Evolutionary conservation across 2,329 filamentous ascomycete genomes (phyloP).

Genomic region (Aschersonia sp.): DNA sequence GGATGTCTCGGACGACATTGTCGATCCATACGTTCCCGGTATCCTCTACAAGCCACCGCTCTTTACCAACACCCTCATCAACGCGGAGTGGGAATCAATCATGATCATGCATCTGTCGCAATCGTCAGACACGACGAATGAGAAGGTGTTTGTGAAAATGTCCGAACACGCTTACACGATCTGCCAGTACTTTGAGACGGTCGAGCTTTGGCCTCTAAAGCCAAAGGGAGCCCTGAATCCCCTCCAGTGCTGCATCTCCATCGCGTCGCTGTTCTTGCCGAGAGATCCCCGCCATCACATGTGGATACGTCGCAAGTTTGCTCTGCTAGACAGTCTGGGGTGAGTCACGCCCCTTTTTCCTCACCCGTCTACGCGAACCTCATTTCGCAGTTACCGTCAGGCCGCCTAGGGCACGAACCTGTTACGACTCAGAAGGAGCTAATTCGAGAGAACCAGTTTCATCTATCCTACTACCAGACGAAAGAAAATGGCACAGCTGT

Average conservation of each 20-base stretch:
- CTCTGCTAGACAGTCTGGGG: constrained; percentile 64
- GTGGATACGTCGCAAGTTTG: constrained; percentile 72
- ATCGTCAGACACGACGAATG: constrained; percentile 40
- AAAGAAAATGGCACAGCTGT: constrained; percentile 59
- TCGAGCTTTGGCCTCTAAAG: constrained; percentile 56
- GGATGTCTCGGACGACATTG: constrained; percentile 47
- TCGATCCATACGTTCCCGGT: constrained; percentile 57
- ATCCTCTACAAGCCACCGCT: constrained; percentile 56
- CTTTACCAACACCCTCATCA: constrained; percentile 60
- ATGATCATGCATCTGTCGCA: constrained; percentile 71
- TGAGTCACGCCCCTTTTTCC: constrained; percentile 27
- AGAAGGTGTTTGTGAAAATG: constrained; percentile 36
- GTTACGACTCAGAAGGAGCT: not conserved
- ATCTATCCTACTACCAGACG: constrained; percentile 67
- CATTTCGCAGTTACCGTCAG: too few species aligned
- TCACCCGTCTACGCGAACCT: not conserved
- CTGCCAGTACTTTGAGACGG: constrained; percentile 66
- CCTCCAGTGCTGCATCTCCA: constrained; percentile 61
- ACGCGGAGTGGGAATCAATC: constrained; percentile 65
- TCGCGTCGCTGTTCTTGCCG: constrained; percentile 68
- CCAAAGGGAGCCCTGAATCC: constrained; percentile 58
- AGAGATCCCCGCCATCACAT: constrained; percentile 55
- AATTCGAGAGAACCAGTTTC: constrained; percentile 40
- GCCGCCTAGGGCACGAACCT: not conserved
- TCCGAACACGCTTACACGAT: constrained; percentile 49